Percentiles rank a stretch among this genome's conserved stretches.
phyloP scores from a whole-genome alignment of 768 basidiomycete genomes.

The Trametes villosa region DNA sequence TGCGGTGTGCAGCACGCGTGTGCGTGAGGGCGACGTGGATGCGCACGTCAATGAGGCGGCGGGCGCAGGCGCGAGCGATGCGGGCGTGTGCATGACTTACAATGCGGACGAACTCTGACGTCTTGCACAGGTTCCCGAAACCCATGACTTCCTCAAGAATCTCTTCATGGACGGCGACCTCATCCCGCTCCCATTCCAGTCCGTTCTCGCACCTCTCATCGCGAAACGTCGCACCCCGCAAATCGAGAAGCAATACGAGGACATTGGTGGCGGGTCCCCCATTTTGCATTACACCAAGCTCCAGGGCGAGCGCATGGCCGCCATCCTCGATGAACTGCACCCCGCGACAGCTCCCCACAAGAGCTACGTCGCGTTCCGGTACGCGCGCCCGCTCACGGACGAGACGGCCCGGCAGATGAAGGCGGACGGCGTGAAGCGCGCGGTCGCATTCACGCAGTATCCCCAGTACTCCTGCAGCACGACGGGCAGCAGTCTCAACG shows the following conservation, averaged over 20 bases:
- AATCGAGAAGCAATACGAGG: constrained; percentile 93
- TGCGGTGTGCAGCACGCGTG: no score
- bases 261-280: constrained; percentile 96
- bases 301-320: constrained; percentile 90
- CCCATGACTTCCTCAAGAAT: constrained; percentile 88
- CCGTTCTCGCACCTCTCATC: constrained; percentile 83
- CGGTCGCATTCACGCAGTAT: constrained; percentile 97
- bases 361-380: constrained; percentile 93
- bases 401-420: constrained; percentile 83
- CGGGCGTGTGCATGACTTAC: no score
- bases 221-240: constrained; percentile 87
- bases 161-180: constrained; percentile 93
- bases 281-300: constrained; percentile 87
- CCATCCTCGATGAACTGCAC: constrained; percentile 91
- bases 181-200: constrained; percentile 94
- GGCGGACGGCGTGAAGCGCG: constrained; percentile 88
- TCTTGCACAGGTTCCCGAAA: constrained; percentile 76
- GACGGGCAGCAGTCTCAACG: constrained; percentile 96
- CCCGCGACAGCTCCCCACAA: constrained; percentile 95
- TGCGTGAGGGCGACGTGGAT: no score
- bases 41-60: no score
- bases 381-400: constrained; percentile 87
- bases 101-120: background rate
- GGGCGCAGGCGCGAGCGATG: no score
- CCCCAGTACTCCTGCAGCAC: constrained; percentile 99